phyloP scores from a whole-genome alignment of 192 early-diverging fungal species.

The Linnemannia zychae region DNA sequence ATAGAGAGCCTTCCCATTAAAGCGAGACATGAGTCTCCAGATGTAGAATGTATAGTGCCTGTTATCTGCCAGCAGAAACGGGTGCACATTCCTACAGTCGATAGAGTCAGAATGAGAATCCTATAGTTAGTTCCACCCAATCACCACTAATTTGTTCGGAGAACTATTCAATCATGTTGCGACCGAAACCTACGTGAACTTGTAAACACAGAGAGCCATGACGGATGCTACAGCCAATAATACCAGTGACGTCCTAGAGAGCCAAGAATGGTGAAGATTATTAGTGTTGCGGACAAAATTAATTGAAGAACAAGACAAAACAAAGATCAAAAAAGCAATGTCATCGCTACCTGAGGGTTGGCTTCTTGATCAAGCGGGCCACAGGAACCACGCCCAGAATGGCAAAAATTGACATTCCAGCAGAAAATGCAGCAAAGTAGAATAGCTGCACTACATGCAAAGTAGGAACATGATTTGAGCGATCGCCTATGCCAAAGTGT shows the following conservation, averaged over 20 bases:
- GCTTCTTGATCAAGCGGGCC: conserved; percentile 31
- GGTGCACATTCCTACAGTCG: conserved; percentile 83
- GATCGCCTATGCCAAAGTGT: conserved; percentile 73
- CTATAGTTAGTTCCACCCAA: background rate
- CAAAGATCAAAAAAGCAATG: background rate
- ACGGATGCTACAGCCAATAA: background rate
- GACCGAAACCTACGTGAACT: conserved; percentile 64
- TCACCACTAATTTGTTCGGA: no score
- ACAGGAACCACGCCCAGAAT: conserved; percentile 57
- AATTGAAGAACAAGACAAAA: no score
- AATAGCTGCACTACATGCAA: conserved; percentile 88
- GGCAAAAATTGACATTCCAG: conserved; percentile 62
- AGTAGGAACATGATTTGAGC: conserved; percentile 82
- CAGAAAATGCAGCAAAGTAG: conserved; percentile 82
- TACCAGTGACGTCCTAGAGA: conserved; percentile 3
- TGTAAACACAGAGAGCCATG: conserved; percentile 60
- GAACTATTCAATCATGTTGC: no score
- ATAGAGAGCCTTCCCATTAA: conserved; percentile 69
- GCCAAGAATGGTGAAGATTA: background rate
- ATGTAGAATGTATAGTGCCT: conserved; percentile 97
- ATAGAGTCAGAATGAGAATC: background rate
- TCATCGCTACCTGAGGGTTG: conserved; percentile 5
- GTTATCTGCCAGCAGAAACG: conserved; percentile 95
- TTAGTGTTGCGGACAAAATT: conserved; percentile 16
- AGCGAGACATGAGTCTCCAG: conserved; percentile 84